Base-by-base conservation (phyloP, 2,329 filamentous ascomycete genomes). In the Colletotrichum sidae region DNA sequence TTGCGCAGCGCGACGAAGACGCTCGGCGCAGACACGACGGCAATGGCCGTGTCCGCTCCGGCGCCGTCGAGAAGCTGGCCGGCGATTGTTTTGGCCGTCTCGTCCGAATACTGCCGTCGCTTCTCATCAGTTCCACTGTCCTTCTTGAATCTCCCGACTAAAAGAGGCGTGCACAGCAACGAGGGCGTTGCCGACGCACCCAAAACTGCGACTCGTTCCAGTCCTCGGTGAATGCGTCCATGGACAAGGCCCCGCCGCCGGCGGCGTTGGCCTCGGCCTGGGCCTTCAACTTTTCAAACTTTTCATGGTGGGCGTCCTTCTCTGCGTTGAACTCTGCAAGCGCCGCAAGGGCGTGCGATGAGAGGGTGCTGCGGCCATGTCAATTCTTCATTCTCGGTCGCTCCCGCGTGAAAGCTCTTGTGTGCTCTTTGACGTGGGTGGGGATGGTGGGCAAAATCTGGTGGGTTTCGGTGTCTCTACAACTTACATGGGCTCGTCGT, bases 141-240 rank as follows among this genome's bases (percentile, higher is more conserved):
- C 25, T 25, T 25, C 4, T 25, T 25, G 25, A 25, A 25, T 25
- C 25, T 25, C 4, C 25, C 25, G 25, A 25, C 25, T 25, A 25
- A 4, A 25, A 25, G 25, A 25, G 25, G 25, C 25, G 25, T 25
- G 25, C 25, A 25, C 8, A 13, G 17, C 15, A 15, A 49, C 37
- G n/a, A 55, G 15, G 11, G 33, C 46, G 42, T 42, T 42, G 11
- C 13, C 38, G 15, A 74, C 82, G 44, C 81, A 92, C 89, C 92
- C 92, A 96, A 73, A 96, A 96, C 77, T 95, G 92, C 67, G 87
- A 91, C 72, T 90, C 86, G 73, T 94, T 92, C 92, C 92, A 96
- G 76, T 95, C 90, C 77, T 95, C 92, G 1, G 83, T 83, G 72
- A 95, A 96, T 1, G 85, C 81, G 37, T 91, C 87, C 86, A 95